phyloP scores from a whole-genome alignment of 2,329 filamentous ascomycete genomes.

The Fusarium xylarioides region DNA sequence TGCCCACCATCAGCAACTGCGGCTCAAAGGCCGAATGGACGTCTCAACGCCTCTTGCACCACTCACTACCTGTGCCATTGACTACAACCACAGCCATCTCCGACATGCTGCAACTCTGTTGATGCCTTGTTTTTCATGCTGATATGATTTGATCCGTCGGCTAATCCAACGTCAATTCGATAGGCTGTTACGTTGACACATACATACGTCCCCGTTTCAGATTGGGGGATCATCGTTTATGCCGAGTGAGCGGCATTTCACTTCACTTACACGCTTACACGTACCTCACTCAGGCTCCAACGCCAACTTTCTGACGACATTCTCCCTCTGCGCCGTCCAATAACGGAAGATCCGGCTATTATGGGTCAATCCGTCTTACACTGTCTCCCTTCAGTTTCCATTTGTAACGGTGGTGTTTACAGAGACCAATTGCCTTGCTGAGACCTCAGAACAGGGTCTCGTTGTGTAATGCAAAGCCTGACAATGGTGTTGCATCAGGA shows the following conservation, averaged over 20 bases:
- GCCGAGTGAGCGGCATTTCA: slow-evolving; percentile 28
- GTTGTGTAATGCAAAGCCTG: slow-evolving; percentile 20
- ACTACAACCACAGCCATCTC: slow-evolving; percentile 22
- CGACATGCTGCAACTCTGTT: not conserved
- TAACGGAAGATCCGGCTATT: slow-evolving; percentile 17
- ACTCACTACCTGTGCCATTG: not conserved
- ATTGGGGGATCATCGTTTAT: slow-evolving; percentile 13
- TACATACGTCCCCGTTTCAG: slow-evolving; percentile 34
- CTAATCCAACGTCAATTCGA: slow-evolving; percentile 13
- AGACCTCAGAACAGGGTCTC: slow-evolving; percentile 4
- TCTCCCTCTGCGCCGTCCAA: slow-evolving; percentile 19
- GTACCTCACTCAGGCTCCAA: not conserved
- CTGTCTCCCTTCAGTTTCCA: slow-evolving; percentile 14
- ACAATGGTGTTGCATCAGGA: slow-evolving; percentile 21
- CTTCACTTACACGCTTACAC: slow-evolving; percentile 30
- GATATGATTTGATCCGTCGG: slow-evolving; percentile 1
- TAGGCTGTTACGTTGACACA: slow-evolving; percentile 36
- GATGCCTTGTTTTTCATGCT: slow-evolving; percentile 15
- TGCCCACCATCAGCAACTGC: slow-evolving; percentile 23
- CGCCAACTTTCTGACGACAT: slow-evolving; percentile 25
- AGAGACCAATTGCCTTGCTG: slow-evolving; percentile 9
- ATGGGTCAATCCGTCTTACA: slow-evolving; percentile 22
- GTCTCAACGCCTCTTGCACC: slow-evolving; percentile 16
- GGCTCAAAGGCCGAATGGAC: slow-evolving; percentile 37
- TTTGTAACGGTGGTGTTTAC: slow-evolving; percentile 14